Conservation (phyloP, 805 yeast genomes). For the Pichia manshurica region DNA sequence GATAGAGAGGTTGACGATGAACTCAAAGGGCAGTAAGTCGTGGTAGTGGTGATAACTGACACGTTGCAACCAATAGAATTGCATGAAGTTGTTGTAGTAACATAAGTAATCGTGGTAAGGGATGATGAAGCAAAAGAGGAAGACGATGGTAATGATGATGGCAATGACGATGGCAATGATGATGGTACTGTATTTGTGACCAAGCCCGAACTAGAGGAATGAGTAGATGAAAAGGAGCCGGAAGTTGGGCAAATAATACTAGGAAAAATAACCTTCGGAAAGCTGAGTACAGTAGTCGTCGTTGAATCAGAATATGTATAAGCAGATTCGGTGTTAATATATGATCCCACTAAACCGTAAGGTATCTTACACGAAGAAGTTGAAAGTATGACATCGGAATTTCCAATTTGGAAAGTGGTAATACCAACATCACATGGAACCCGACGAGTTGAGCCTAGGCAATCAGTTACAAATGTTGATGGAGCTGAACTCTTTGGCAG, state of each 20-base stretch:
- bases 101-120: slow-evolving; percentile 20
- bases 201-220: background rate
- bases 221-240: slow-evolving; percentile 24
- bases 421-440: background rate
- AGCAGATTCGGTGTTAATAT: slow-evolving; percentile 2
- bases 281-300: slow-evolving; percentile 4
- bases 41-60: background rate
- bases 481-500: background rate
- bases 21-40: background rate
- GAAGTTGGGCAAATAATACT: slow-evolving; percentile 8
- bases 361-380: slow-evolving; percentile 8
- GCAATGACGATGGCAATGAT: slow-evolving; percentile 27
- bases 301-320: background rate
- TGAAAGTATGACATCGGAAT: background rate
- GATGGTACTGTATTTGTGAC: slow-evolving; percentile 1
- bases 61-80: too few species aligned
- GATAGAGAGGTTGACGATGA: background rate
- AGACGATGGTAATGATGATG: slow-evolving; percentile 5
- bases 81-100: background rate
- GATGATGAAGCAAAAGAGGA: slow-evolving; percentile 22
- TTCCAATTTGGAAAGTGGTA: slow-evolving; percentile 3
- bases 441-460: background rate
- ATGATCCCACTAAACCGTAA: slow-evolving; percentile 11
- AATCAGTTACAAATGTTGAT: slow-evolving; percentile 5
- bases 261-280: slow-evolving; percentile 9